A percentile compares a stretch with the other conserved stretches of the same genome.
Evolutionary conservation across 2,329 filamentous ascomycete genomes (phyloP).

Genomic region (Penicillium sumatraense): DNA sequence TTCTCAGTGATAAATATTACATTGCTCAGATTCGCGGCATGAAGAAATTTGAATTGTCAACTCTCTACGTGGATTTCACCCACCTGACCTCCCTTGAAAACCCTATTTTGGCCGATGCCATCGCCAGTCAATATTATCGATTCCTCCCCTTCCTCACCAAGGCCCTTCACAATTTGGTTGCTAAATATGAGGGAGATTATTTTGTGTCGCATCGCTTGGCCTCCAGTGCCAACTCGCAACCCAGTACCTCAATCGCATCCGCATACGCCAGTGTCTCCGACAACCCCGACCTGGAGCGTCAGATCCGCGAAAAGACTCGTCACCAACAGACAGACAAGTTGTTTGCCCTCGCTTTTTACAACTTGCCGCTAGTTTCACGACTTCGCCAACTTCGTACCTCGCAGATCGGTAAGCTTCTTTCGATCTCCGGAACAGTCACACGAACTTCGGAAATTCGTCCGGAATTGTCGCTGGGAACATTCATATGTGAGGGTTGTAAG

Average conservation of each 20-base stretch:
- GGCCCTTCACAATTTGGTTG: conserved; percentile 88
- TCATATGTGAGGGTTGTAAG: conserved; percentile 86
- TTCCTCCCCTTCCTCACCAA: conserved; percentile 90
- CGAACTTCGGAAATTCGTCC: conserved; percentile 96
- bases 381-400: conserved; percentile 83
- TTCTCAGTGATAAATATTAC: conserved; percentile 67
- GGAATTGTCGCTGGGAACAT: conserved; percentile 89
- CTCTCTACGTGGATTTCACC: conserved; percentile 70
- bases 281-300: conserved; percentile 54
- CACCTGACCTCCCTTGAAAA: conserved; percentile 80
- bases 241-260: conserved; percentile 67
- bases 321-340: conserved; percentile 97
- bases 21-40: conserved; percentile 69
- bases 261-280: conserved; percentile 67
- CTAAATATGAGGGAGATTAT: conserved; percentile 92
- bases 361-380: conserved; percentile 83
- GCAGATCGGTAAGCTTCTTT: conserved; percentile 90
- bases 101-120: conserved; percentile 80
- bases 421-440: conserved; percentile 95
- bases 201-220: conserved; percentile 91
- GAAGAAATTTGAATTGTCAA: conserved; percentile 64
- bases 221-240: conserved; percentile 68
- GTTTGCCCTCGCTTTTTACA: conserved; percentile 92
- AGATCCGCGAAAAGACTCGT: conserved; percentile 71
- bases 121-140: conserved; percentile 90